These are phyloP conservation scores for Phytophthora sojae DNA, from an alignment of 352 stramenopile genomes.

Conservation along the genomic window DNA sequence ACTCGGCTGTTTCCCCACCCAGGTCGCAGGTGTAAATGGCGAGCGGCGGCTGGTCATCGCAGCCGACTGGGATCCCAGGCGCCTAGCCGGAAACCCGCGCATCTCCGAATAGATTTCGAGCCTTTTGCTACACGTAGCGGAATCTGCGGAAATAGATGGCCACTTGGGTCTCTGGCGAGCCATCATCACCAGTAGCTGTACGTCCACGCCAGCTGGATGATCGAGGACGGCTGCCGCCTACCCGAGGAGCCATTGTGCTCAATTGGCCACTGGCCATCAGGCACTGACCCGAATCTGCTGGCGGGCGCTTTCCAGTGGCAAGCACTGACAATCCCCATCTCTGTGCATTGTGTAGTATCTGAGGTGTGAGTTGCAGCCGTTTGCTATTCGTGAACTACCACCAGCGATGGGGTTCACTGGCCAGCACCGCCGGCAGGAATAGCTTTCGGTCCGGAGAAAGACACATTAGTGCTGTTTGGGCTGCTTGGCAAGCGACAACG, in stretches of 20 bases:
- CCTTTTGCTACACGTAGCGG: background rate
- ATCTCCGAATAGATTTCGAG: constrained; percentile 4
- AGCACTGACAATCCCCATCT: constrained; percentile 3
- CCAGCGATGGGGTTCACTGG: constrained; percentile 22
- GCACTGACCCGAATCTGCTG: constrained; percentile 4
- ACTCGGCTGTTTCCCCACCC: background rate
- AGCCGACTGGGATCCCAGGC: constrained; percentile 3
- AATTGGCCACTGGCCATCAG: background rate
- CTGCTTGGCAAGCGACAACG: constrained; percentile 1
- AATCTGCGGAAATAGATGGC: background rate
- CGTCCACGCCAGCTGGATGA: background rate
- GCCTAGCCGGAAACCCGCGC: background rate
- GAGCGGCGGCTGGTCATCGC: constrained; percentile 2
- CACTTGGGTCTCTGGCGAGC: background rate
- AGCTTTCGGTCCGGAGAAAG: constrained; percentile 18
- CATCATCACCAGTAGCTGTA: background rate
- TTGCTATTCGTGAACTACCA: background rate
- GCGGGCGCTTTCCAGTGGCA: background rate
- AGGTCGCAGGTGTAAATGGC: constrained; percentile 1
- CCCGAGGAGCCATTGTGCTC: background rate
- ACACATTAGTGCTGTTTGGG: background rate
- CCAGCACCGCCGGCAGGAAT: constrained; percentile 11
- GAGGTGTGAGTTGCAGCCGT: constrained; percentile 25
- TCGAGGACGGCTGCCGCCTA: background rate
- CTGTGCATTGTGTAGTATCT: background rate